Evolutionary conservation across 208 protist species (phyloP).

Genomic region (Acanthamoeba comandoni): DNA sequence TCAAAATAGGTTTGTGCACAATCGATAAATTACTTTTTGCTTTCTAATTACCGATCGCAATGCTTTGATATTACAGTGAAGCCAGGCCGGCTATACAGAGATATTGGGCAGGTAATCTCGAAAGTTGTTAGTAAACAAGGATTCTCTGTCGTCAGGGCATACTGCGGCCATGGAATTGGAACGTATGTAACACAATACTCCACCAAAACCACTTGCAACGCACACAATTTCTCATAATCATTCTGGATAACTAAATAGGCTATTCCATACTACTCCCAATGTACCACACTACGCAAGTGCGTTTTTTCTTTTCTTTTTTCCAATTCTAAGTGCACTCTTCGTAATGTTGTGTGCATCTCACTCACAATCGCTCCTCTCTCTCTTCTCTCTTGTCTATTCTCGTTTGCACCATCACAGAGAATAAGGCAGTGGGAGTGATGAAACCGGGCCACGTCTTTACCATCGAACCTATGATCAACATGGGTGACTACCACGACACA

Average conservation of each 20-base stretch:
- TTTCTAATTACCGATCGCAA: not conserved
- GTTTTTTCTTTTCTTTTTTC: not conserved
- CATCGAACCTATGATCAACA: constrained; percentile 98
- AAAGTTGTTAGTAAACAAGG: constrained; percentile 82
- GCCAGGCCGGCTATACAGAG: constrained; percentile 85
- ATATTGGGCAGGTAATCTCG: constrained; percentile 86
- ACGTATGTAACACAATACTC: too few relatives aligned
- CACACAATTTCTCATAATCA: constrained; percentile 59
- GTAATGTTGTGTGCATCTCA: too few relatives aligned
- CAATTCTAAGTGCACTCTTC: not conserved
- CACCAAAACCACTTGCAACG: not conserved
- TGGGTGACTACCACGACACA: constrained; percentile 88
- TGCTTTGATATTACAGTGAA: constrained; percentile 72
- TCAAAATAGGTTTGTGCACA: constrained; percentile 50
- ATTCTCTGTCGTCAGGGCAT: constrained; percentile 81
- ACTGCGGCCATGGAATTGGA: constrained; percentile 88
- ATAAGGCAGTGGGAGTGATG: constrained; percentile 87
- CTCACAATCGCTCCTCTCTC: too few relatives aligned
- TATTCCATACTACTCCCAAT: constrained; percentile 85
- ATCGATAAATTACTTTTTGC: constrained; percentile 12
- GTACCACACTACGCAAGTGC: constrained; percentile 85
- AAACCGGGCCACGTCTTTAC: constrained; percentile 95
- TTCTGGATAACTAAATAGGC: too few relatives aligned
- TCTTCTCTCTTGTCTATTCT: too few relatives aligned
- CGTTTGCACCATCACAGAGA: constrained; percentile 55